A percentile compares a stretch with the other conserved stretches of the same genome.
Conservation (phyloP, 2,329 filamentous ascomycete genomes). For the Trichoderma sp. region DNA sequence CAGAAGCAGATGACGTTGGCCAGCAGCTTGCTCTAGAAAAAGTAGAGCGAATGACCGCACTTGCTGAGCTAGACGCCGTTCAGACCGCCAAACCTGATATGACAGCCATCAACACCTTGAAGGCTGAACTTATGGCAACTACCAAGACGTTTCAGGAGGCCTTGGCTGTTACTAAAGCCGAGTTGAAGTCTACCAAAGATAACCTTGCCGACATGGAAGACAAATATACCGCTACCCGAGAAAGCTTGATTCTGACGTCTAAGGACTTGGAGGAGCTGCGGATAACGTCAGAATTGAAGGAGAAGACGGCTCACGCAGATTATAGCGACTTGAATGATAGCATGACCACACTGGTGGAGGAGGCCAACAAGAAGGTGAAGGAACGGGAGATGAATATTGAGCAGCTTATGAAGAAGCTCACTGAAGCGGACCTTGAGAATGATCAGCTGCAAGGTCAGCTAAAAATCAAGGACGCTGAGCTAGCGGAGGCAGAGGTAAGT, state of each 20-base stretch:
- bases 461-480: conserved; percentile 65
- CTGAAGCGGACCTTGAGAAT: conserved; percentile 51
- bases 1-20: conserved; percentile 52
- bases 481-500: conserved; percentile 61
- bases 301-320: conserved; percentile 60
- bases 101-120: conserved; percentile 54
- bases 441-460: conserved; percentile 56
- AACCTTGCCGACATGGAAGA: conserved; percentile 43
- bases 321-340: conserved; percentile 66
- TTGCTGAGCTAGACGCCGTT: conserved; percentile 61
- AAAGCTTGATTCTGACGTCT: conserved; percentile 51
- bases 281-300: conserved; percentile 52
- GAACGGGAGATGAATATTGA: conserved; percentile 53
- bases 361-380: conserved; percentile 57
- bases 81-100: conserved; percentile 60
- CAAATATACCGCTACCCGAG: conserved; percentile 35
- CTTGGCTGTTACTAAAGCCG: conserved; percentile 38
- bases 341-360: conserved; percentile 61
- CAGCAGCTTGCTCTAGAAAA: conserved; percentile 60
- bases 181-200: conserved; percentile 39
- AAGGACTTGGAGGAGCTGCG: conserved; percentile 58
- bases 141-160: conserved; percentile 51
- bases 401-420: conserved; percentile 47
- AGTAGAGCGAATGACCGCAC: conserved; percentile 60
- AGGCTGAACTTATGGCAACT: conserved; percentile 50